phyloP scores from a whole-genome alignment of 306 rosid species.

The Fagus crenata region DNA sequence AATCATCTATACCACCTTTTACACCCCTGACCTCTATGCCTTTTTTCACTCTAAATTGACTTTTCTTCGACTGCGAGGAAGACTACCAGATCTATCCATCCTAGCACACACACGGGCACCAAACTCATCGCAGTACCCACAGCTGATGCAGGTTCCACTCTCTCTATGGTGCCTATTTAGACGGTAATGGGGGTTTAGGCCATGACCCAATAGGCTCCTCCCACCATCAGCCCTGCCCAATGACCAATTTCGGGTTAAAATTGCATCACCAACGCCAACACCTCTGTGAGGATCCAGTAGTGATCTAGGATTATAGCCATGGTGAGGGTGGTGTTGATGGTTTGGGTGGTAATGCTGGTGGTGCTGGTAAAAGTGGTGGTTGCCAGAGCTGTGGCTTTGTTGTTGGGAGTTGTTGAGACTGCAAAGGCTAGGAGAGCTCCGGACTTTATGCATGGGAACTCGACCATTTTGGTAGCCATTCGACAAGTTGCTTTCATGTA shows the following conservation, averaged over 20 bases:
- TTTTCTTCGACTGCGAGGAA: conserved; percentile 43
- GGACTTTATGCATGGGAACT: conserved; percentile 48
- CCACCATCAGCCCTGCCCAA: conserved; percentile 27
- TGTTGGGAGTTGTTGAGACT: conserved; percentile 36
- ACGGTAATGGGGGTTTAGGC: conserved; percentile 25
- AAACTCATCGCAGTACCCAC: conserved; percentile 37
- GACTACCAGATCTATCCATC: conserved; percentile 35
- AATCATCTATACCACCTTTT: neutral
- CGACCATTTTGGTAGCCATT: neutral
- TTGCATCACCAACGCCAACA: conserved; percentile 23
- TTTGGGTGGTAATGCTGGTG: conserved; percentile 25
- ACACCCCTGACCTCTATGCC: neutral
- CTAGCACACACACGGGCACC: conserved; percentile 8
- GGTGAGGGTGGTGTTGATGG: conserved; percentile 18
- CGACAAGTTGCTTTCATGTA: conserved; percentile 23
- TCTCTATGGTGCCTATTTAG: conserved; percentile 39
- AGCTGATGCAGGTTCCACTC: conserved; percentile 12
- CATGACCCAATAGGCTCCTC: conserved; percentile 20
- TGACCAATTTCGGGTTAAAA: conserved; percentile 25
- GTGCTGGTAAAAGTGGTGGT: conserved; percentile 21
- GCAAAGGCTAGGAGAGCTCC: conserved; percentile 63
- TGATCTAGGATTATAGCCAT: conserved; percentile 20
- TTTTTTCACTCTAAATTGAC: conserved; percentile 35
- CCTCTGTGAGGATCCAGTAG: conserved; percentile 29
- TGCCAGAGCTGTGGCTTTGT: neutral